Evolutionary conservation across 306 rosid genomes (phyloP).

Genomic region (Castanea mollissima): DNA sequence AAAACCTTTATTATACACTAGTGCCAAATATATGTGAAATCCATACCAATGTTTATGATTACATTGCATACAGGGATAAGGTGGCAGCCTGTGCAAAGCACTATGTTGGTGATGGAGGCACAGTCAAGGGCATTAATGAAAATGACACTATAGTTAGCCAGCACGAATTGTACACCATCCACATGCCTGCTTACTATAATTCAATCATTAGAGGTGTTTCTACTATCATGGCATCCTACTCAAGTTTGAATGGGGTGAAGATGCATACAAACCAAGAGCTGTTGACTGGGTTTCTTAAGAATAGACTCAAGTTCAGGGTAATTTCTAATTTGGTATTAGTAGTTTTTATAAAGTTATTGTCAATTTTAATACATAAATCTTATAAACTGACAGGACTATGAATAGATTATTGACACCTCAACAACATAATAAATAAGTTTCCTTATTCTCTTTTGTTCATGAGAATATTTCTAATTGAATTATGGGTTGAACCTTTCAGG

Average conservation of each 20-base stretch:
- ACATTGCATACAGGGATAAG: not conserved
- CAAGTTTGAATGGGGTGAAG: slow-evolving; percentile 16
- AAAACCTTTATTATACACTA: not conserved
- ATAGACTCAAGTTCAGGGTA: not conserved
- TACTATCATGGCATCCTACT: slow-evolving; percentile 7
- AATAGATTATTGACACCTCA: no score
- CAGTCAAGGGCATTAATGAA: slow-evolving; percentile 1
- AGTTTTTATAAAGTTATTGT: not conserved
- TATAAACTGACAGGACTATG: no score
- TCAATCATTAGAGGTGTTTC: slow-evolving; percentile 5
- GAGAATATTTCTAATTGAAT: no score
- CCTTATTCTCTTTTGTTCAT: no score
- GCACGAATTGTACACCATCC: not conserved
- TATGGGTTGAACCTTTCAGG: not conserved
- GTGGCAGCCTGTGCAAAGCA: slow-evolving; percentile 16
- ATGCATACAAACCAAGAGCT: not conserved
- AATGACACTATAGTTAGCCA: not conserved
- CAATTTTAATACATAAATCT: no score
- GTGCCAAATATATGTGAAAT: no score
- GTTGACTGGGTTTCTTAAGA: slow-evolving; percentile 1
- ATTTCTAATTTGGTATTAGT: not conserved
- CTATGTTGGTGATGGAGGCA: slow-evolving; percentile 18
- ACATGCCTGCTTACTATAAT: slow-evolving; percentile 15
- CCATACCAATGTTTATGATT: not conserved
- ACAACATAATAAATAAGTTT: no score